Evolutionary conservation across 768 basidiomycete genomes (phyloP), one percentile per base, ranked within the genome.

Genomic region (Clitopilus passeckerianus): DNA sequence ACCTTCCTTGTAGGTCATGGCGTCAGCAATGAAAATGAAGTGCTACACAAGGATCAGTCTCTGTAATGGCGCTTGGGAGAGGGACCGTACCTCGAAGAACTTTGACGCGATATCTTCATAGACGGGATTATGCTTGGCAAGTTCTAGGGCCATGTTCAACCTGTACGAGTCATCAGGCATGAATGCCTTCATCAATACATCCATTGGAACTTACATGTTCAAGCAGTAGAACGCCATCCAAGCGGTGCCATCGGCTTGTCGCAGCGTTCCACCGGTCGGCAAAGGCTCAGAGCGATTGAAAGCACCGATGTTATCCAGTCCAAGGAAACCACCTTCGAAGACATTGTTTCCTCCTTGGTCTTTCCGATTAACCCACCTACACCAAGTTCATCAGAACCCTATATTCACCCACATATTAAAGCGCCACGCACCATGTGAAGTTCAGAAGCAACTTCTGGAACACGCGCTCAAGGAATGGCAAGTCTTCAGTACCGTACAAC

Each of bases 151-250:
- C 70, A 99, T 99, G 72, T 90, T 96, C 71, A 99, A 74, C 93
- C 93, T 95, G 59, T 9, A 10, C 14, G 16, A 54, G 59, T 61
- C 62, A 18, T 35, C 55, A 41, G 58, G 34, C 37, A 23, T n/a
- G 15, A 23, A 43, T 18, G 27, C 3, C 27, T 7, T n/a, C 27
- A 43, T 12, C 9, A 30, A 54, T 27, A 8, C 12, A 60, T 34
- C 30, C 55, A 44, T 35, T 34, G n/a, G 8, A 27, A 66, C 85
- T 65, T 61, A 92, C 97, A 98, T 98, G 68, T 97, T 97, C 59
- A 98, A 74, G 65, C 89, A 94, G 73, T 96, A 99, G 77, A 98
- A 99, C 33, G 95, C 97, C 97, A 99, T 99, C 97, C 97, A 99
- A 0, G 96, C 93, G 6, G 97, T 99, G 8, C 96, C 96, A 70